phyloP scores from a whole-genome alignment of 805 yeast genomes.

The Candida alai region DNA sequence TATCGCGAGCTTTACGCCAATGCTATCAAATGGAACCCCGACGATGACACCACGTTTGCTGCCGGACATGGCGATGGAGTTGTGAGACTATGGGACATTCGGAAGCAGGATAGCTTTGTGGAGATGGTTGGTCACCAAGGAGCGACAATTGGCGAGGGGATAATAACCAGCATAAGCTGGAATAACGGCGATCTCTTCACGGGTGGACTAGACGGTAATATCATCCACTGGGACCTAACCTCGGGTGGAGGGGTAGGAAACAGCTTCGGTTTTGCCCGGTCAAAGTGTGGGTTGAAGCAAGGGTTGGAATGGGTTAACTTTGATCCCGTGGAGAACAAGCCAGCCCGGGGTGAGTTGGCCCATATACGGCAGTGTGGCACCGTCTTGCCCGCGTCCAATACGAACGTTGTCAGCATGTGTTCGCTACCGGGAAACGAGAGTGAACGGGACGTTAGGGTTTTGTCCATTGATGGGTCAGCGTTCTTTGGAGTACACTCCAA shows the following conservation, averaged over 20 bases:
- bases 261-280: slow-evolving; percentile 12
- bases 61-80: slow-evolving; percentile 57
- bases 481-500: slow-evolving; percentile 55
- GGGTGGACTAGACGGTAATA: slow-evolving; percentile 61
- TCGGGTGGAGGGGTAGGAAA: slow-evolving; percentile 17
- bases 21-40: slow-evolving; percentile 59
- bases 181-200: slow-evolving; percentile 49
- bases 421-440: slow-evolving; percentile 24
- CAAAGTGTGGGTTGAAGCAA: slow-evolving; percentile 41
- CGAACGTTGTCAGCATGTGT: slow-evolving; percentile 45
- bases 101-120: slow-evolving; percentile 54
- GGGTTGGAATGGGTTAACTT: slow-evolving; percentile 42
- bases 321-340: too few species aligned
- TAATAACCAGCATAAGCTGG: slow-evolving; percentile 61
- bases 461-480: slow-evolving; percentile 52
- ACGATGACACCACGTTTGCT: slow-evolving; percentile 58
- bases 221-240: slow-evolving; percentile 63
- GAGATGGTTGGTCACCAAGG: slow-evolving; percentile 53
- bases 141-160: slow-evolving; percentile 12
- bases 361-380: slow-evolving; percentile 57
- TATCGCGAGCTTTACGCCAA: slow-evolving; percentile 29
- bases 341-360: slow-evolving; percentile 19
- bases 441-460: slow-evolving; percentile 38
- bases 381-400: slow-evolving; percentile 55
- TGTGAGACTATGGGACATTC: slow-evolving; percentile 71